Evolutionary conservation across 1,284 basidiomycete genomes (phyloP).

Genomic region (Ganoderma leucocontextum): DNA sequence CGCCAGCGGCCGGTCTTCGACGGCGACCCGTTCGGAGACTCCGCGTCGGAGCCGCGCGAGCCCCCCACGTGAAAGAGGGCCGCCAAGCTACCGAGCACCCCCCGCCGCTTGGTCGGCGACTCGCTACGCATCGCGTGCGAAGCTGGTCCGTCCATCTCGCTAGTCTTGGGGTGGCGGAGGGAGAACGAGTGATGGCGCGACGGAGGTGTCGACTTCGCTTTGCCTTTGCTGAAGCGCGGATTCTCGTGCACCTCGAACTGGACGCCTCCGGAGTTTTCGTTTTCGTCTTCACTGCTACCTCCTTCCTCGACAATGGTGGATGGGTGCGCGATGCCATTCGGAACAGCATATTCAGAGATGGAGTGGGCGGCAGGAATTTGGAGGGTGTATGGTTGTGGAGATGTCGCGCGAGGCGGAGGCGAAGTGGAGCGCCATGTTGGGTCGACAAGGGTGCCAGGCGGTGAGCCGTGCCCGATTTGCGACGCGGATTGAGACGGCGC

Average conservation of each 20-base stretch:
- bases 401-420: constrained; percentile 16
- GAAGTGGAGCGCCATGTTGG: constrained; percentile 17
- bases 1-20: constrained; percentile 45
- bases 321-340: constrained; percentile 52
- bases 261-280: constrained; percentile 36
- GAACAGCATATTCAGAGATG: constrained; percentile 54
- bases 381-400: constrained; percentile 37
- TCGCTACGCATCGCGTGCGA: constrained; percentile 23
- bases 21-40: constrained; percentile 24
- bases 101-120: constrained; percentile 32
- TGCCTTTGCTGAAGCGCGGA: constrained; percentile 51
- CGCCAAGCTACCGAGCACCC: constrained; percentile 40
- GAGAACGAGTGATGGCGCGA: constrained; percentile 32
- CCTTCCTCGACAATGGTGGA: constrained; percentile 48
- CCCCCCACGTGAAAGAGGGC: constrained; percentile 39
- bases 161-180: constrained; percentile 20
- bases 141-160: constrained; percentile 14
- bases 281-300: constrained; percentile 46
- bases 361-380: constrained; percentile 65
- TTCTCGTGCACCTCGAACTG: constrained; percentile 66
- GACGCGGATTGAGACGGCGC: constrained; percentile 57
- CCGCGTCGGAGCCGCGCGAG: constrained; percentile 23
- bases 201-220: constrained; percentile 18
- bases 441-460: constrained; percentile 13
- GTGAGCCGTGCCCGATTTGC: constrained; percentile 36